phyloP scores from a whole-genome alignment of 495 filamentous ascomycete species.

The Penicillium arizonense region DNA sequence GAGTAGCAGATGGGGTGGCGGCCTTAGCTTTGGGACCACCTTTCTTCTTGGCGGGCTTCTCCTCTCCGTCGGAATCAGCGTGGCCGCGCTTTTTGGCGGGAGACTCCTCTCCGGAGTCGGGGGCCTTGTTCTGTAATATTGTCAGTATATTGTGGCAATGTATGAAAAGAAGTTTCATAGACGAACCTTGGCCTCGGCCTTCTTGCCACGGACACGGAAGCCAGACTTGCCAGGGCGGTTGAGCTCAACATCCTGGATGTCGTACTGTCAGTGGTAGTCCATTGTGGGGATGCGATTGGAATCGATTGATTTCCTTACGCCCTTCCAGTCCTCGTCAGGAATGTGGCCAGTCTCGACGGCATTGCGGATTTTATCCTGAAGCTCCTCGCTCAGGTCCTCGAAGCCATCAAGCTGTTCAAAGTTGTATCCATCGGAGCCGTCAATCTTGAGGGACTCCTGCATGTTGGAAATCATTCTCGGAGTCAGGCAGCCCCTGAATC shows the following conservation, averaged over 20 bases:
- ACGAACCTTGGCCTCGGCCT: constrained; percentile 15
- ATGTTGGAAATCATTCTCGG: constrained; percentile 57
- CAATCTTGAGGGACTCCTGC: constrained; percentile 31
- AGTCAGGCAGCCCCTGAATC: constrained; percentile 74
- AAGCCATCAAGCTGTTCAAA: constrained; percentile 62
- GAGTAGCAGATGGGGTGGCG: neutral
- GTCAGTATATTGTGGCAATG: constrained; percentile 11
- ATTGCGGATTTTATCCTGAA: constrained; percentile 59
- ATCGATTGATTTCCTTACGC: constrained; percentile 51
- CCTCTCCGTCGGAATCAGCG: constrained; percentile 27
- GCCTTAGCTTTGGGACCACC: constrained; percentile 17
- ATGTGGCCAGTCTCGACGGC: constrained; percentile 71
- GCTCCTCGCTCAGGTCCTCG: constrained; percentile 63
- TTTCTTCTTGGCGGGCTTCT: constrained; percentile 21
- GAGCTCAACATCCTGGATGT: constrained; percentile 58
- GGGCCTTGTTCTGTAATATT: neutral
- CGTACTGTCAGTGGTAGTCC: neutral
- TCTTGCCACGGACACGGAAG: constrained; percentile 49
- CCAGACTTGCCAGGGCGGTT: constrained; percentile 66
- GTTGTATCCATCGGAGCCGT: constrained; percentile 30
- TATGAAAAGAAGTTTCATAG: neutral
- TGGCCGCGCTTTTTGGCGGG: constrained; percentile 25
- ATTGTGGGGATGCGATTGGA: neutral
- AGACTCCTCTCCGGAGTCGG: constrained; percentile 14
- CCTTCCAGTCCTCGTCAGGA: constrained; percentile 73